Conservation (phyloP, 345 rosid species). For the Nasturtium officinale region DNA sequence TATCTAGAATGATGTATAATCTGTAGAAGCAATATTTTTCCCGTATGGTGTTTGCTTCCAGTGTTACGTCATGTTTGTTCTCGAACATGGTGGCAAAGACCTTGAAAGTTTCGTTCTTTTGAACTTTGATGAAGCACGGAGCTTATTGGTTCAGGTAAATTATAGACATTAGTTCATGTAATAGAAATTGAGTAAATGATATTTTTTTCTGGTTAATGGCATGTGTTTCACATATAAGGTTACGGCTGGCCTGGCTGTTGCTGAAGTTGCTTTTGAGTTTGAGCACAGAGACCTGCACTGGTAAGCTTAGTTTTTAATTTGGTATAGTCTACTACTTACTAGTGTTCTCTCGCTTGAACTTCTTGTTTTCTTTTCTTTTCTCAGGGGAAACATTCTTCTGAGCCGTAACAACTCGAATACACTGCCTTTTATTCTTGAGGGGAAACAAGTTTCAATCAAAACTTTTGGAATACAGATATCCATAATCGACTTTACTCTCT, state of each 20-base stretch:
- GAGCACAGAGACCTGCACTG: constrained; percentile 96
- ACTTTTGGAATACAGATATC: constrained; percentile 68
- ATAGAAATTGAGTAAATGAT: background rate
- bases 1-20: constrained; percentile 7
- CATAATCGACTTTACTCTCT: constrained; percentile 91
- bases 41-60: constrained; percentile 44
- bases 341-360: constrained; percentile 20
- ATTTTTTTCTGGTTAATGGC: constrained; percentile 3
- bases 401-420: constrained; percentile 60
- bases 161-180: constrained; percentile 1
- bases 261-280: constrained; percentile 94
- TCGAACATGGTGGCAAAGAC: constrained; percentile 96
- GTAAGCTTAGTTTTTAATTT: constrained; percentile 45
- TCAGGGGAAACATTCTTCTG: constrained; percentile 90
- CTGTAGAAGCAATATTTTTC: constrained; percentile 20
- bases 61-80: constrained; percentile 83
- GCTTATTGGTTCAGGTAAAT: constrained; percentile 80
- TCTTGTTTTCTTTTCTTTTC: constrained; percentile 19
- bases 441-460: constrained; percentile 53
- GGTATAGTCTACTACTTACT: constrained; percentile 17
- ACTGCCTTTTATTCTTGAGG: constrained; percentile 62
- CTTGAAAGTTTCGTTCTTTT: constrained; percentile 86
- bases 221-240: constrained; percentile 54
- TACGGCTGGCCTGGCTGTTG: constrained; percentile 83
- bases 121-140: constrained; percentile 79